These are phyloP conservation scores for Melampsora occidentalis DNA, from an alignment of 1,284 basidiomycete genomes.

Conservation along the genomic window DNA sequence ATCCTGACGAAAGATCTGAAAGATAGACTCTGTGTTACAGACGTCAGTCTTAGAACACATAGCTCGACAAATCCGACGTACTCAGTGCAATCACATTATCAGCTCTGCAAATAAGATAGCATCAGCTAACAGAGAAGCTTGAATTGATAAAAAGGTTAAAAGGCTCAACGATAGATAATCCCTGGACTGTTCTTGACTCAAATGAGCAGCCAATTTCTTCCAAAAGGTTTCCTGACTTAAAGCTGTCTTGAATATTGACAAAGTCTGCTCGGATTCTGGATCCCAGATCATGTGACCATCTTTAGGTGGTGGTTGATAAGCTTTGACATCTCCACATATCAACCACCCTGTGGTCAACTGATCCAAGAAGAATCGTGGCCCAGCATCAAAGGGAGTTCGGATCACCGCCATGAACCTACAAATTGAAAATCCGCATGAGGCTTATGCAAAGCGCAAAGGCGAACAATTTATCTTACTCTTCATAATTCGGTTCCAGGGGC, in stretches of 20 bases:
- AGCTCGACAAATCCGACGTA: background rate
- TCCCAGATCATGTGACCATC: constrained; percentile 61
- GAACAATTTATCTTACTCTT: constrained; percentile 12
- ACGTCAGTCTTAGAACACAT: constrained; percentile 49
- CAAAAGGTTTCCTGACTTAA: constrained; percentile 64
- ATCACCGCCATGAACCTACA: constrained; percentile 18
- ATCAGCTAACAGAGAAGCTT: background rate
- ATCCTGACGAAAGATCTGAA: constrained; percentile 62
- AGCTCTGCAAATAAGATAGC: background rate
- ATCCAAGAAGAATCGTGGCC: constrained; percentile 63
- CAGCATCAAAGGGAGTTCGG: constrained; percentile 11
- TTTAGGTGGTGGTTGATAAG: constrained; percentile 59
- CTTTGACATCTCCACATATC: constrained; percentile 67
- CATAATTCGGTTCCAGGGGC: constrained; percentile 4
- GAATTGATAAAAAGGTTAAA: background rate
- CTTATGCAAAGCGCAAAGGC: background rate
- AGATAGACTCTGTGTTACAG: constrained; percentile 58
- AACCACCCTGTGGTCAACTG: constrained; percentile 81
- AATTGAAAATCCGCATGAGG: background rate
- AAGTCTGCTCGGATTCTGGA: constrained; percentile 61
- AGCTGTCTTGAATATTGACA: constrained; percentile 62
- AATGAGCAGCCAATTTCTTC: constrained; percentile 54
- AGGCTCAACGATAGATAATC: constrained; percentile 50
- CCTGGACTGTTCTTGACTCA: constrained; percentile 53
- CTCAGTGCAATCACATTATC: constrained; percentile 35